A percentile compares a stretch with the other conserved stretches of the same genome.
Evolutionary conservation across 495 filamentous ascomycete genomes (phyloP).

Genomic region (Penicillium argentinense): DNA sequence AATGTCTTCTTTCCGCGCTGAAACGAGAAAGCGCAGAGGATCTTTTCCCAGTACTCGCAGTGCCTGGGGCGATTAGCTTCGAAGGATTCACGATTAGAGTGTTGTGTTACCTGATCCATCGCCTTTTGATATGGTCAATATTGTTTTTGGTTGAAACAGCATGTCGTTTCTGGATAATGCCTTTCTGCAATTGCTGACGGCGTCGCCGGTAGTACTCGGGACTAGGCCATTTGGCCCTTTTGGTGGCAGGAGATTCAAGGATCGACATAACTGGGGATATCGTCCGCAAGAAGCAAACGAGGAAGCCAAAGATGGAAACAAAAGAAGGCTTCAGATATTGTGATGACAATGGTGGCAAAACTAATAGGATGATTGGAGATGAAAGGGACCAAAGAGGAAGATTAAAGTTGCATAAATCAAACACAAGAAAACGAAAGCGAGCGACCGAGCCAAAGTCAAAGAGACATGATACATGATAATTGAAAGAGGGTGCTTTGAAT

Average conservation of each 20-base stretch:
- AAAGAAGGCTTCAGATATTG: neutral
- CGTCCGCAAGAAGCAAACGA: neutral
- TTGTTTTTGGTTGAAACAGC: constrained; percentile 13
- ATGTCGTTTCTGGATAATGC: constrained; percentile 10
- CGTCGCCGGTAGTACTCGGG: constrained; percentile 12
- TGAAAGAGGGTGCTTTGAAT: neutral
- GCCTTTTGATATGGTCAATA: constrained; percentile 7
- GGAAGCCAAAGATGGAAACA: neutral
- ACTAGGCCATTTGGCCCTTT: constrained; percentile 1
- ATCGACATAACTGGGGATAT: neutral
- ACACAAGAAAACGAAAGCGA: neutral
- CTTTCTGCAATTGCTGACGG: constrained; percentile 12
- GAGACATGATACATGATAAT: neutral
- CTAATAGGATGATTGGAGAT: neutral
- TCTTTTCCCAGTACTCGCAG: constrained; percentile 8
- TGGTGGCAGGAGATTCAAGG: neutral
- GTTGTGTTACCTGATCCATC: too few species aligned
- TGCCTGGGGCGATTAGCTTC: too few species aligned
- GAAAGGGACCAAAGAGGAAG: neutral
- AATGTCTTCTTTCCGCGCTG: constrained; percentile 5
- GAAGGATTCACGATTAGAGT: too few species aligned
- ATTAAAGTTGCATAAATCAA: neutral
- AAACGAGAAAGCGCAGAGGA: constrained; percentile 3
- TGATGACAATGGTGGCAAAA: neutral
- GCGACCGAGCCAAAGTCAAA: neutral